These are phyloP conservation scores for Russula lepida DNA, from an alignment of 768 basidiomycete genomes.

Conservation along the genomic window DNA sequence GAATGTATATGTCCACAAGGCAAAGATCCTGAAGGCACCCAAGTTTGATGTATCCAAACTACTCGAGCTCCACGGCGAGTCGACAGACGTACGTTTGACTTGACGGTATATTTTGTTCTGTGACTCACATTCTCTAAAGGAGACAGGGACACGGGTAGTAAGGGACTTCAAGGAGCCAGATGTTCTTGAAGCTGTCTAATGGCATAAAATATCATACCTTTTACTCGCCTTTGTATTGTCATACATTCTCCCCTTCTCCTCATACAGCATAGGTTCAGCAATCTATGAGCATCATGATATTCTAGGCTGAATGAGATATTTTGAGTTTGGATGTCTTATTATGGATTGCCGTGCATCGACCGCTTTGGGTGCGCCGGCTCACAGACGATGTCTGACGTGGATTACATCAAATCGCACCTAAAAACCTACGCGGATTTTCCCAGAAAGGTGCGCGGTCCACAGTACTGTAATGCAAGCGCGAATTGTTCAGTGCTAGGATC, in stretches of 20 bases:
- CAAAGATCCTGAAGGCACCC: conserved; percentile 97
- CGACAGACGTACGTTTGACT: conserved; percentile 67
- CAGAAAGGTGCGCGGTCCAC: conserved; percentile 57
- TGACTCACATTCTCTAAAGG: conserved; percentile 39
- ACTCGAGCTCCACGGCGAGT: conserved; percentile 93
- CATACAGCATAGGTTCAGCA: conserved; percentile 33
- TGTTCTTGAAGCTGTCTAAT: conserved; percentile 83
- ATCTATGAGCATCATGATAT: conserved; percentile 31
- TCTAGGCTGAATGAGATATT: background rate
- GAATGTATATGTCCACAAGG: conserved; percentile 98
- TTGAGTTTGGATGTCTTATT: background rate
- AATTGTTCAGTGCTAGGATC: background rate
- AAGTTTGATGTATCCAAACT: conserved; percentile 95
- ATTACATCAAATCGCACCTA: conserved; percentile 55
- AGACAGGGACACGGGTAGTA: conserved; percentile 87
- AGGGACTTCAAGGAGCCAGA: conserved; percentile 99
- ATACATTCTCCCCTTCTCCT: conserved; percentile 22
- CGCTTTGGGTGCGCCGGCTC: background rate
- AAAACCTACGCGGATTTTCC: conserved; percentile 72
- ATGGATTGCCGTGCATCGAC: background rate
- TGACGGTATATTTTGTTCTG: background rate
- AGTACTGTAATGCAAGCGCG: background rate
- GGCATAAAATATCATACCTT: conserved; percentile 21
- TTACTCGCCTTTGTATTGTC: conserved; percentile 18
- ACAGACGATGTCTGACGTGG: conserved; percentile 62